These are phyloP conservation scores for Aureobasidium melanogenum DNA, from an alignment of 2,329 filamentous ascomycete species.

Conservation along the genomic window DNA sequence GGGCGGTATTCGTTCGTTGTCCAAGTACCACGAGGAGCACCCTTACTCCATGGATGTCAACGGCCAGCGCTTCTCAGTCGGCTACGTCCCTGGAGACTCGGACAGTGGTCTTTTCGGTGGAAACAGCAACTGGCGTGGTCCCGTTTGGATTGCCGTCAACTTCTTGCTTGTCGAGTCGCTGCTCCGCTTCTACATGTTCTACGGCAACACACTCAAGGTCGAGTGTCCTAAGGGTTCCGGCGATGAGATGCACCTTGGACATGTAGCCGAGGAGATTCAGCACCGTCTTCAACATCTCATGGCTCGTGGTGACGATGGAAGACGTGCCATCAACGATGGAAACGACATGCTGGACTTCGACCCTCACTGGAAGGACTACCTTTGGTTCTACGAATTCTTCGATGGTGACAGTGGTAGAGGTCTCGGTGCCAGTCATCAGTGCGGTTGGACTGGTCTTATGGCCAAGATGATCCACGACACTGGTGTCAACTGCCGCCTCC, in stretches of 20 bases:
- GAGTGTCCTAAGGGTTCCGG: slow-evolving; percentile 92
- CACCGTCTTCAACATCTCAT: slow-evolving; percentile 91
- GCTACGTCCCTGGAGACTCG: slow-evolving; percentile 90
- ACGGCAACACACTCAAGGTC: slow-evolving; percentile 77
- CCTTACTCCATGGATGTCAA: slow-evolving; percentile 96
- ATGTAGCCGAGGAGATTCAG: slow-evolving; percentile 90
- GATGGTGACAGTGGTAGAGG: slow-evolving; percentile 86
- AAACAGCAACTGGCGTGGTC: slow-evolving; percentile 94
- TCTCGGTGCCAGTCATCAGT: slow-evolving; percentile 86
- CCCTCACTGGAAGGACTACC: slow-evolving; percentile 81
- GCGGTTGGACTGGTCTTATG: slow-evolving; percentile 91
- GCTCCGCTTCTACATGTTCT: slow-evolving; percentile 95
- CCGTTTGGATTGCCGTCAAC: slow-evolving; percentile 94
- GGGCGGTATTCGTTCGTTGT: slow-evolving; percentile 84
- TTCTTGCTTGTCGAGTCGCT: slow-evolving; percentile 89
- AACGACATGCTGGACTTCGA: slow-evolving; percentile 85
- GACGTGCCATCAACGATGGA: slow-evolving; percentile 78
- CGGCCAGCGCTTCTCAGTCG: slow-evolving; percentile 76
- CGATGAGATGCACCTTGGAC: slow-evolving; percentile 89
- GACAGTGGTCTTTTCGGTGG: slow-evolving; percentile 92
- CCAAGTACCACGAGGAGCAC: slow-evolving; percentile 81
- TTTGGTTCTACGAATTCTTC: slow-evolving; percentile 98
- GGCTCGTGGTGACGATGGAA: slow-evolving; percentile 71
- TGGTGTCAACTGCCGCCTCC: slow-evolving; percentile 79
- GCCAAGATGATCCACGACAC: slow-evolving; percentile 97